Conservation (phyloP, 306 rosid genomes). For the Alnus rubra region DNA sequence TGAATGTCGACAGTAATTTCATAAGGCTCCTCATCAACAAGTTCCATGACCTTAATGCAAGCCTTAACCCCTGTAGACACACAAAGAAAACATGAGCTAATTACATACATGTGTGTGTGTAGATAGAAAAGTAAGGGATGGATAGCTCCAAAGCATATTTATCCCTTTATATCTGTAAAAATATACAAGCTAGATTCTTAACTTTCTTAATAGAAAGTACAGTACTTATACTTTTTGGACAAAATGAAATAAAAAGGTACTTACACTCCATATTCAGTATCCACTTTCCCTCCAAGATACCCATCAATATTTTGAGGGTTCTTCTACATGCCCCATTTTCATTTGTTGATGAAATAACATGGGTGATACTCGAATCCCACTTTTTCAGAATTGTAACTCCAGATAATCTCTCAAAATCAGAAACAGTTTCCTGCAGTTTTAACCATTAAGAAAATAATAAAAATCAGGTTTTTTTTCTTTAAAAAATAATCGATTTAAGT, state of each 20-base stretch:
- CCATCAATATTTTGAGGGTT: constrained; percentile 88
- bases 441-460: constrained; percentile 19
- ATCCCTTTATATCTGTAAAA: not conserved
- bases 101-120: not conserved
- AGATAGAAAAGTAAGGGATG: not conserved
- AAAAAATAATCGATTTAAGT: not conserved
- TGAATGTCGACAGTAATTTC: constrained; percentile 71
- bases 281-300: constrained; percentile 95
- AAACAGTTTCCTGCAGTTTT: constrained; percentile 60
- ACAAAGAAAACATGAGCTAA: constrained; percentile 9
- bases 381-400: constrained; percentile 63
- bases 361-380: constrained; percentile 86
- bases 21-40: constrained; percentile 64
- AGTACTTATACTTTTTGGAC: not conserved
- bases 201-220: constrained; percentile 3
- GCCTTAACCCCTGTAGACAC: constrained; percentile 73
- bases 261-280: constrained; percentile 70
- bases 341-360: constrained; percentile 80
- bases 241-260: constrained; percentile 9
- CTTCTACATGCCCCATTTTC: constrained; percentile 86
- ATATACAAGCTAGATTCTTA: not conserved
- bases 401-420: constrained; percentile 62
- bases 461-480: not conserved
- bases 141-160: not conserved
- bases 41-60: constrained; percentile 59